phyloP scores from a whole-genome alignment of 192 early-diverging fungal species.

The Entomortierella beljakovae region DNA sequence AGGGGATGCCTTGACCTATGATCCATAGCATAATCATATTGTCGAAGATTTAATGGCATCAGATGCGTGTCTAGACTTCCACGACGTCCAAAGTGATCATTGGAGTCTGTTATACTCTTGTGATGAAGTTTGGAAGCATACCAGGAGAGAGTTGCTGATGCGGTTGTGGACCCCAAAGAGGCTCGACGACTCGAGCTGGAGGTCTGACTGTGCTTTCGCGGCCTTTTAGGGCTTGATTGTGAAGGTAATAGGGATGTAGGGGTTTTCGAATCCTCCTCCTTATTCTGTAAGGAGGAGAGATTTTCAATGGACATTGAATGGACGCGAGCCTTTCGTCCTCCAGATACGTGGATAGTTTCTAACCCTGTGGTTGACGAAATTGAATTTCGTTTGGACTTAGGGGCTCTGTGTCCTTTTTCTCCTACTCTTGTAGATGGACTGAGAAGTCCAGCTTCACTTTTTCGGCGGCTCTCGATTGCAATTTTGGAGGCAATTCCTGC shows the following conservation, averaged over 20 bases:
- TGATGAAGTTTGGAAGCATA: constrained; percentile 53
- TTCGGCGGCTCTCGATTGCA: constrained; percentile 28
- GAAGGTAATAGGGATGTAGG: neutral
- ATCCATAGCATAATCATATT: constrained; percentile 22
- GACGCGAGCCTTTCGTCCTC: constrained; percentile 20
- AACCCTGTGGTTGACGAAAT: constrained; percentile 18
- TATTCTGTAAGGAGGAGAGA: neutral
- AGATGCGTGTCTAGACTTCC: constrained; percentile 29
- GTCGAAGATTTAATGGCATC: constrained; percentile 9
- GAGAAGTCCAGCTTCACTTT: constrained; percentile 35
- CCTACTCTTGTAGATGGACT: neutral
- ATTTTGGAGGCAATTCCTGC: constrained; percentile 45
- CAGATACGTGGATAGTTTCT: neutral
- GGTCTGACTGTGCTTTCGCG: neutral
- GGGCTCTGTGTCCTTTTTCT: constrained; percentile 1
- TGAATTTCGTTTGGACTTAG: constrained; percentile 24
- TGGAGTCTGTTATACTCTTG: constrained; percentile 12
- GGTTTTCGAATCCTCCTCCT: neutral
- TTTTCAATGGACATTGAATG: constrained; percentile 26
- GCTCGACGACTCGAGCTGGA: neutral
- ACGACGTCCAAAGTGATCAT: constrained; percentile 3
- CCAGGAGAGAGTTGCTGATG: constrained; percentile 41
- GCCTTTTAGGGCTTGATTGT: neutral
- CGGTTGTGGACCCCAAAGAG: constrained; percentile 12
- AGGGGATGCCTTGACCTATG: constrained; percentile 32